Evolutionary conservation across 1,284 basidiomycete genomes (phyloP), one percentile per base, ranked within the genome.

Genomic region (Boletus calvinii): DNA sequence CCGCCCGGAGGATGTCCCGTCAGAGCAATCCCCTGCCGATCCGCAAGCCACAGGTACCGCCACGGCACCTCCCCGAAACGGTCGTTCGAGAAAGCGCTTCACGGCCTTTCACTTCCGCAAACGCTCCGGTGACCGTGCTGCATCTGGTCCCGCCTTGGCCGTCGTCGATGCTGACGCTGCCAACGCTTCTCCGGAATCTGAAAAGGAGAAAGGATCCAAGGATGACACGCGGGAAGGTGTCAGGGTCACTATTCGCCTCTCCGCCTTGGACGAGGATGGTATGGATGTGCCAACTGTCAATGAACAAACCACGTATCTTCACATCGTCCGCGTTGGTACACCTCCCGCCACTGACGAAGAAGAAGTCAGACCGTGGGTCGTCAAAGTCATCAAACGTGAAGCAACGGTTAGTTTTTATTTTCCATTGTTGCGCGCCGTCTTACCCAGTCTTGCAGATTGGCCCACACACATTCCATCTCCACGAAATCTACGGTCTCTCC

Each of bases 401-500:
- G 92, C 92, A 31, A 85, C 85, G 48, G 84, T 84, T 48, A 57
- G 79, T 52, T 58, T 31, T 44, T 42, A 34, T 50, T 46, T 41
- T 35, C 10, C 4, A 2, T 20, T 26, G 2, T 20, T 26, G 44
- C 64, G 3, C 3, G n/a, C 22, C 20, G 8, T 57, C 54, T 59
- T 34, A 54, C n/a, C 8, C 1, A 37, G 40, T 18, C 12, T 45
- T 50, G 15, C 58, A 87, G 83, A 95, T 95, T 62, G 92, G 92
- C 7, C 78, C 85, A 6, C 92, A 94, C 66, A 90, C 89, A 0
- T 95, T 95, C 82, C 87, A 94, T 46, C 77, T 95, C 24, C 92
- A 94, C 67, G 92, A 95, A 65, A 95, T 95, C 43, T 95, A 90
- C 60, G 93, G 93, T 45, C 80, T 95, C 3, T 82, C 87, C 0